A percentile compares a stretch with the other conserved stretches of the same genome.
Evolutionary conservation across 148 eudicot species (phyloP).

Genomic region (Rhododendron kiyosumense): DNA sequence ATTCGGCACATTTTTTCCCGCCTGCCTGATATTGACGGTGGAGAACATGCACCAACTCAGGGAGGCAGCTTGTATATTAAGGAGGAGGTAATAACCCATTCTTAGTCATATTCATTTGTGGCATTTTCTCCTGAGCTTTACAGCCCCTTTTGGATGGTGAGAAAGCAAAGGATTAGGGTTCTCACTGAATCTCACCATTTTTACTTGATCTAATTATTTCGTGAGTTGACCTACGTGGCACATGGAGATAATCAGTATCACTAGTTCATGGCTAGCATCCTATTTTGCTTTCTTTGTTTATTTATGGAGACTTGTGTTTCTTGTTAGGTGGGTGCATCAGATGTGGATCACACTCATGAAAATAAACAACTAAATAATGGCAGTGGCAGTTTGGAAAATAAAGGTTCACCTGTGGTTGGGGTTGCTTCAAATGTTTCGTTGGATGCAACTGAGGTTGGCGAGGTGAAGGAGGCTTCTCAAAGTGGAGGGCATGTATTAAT

Average conservation of each 20-base stretch:
- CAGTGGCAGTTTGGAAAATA: conserved; percentile 44
- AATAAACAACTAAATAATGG: conserved; percentile 44
- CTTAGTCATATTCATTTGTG: not conserved
- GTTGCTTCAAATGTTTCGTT: conserved; percentile 31
- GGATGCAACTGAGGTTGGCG: conserved; percentile 30
- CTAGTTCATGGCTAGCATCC: not conserved
- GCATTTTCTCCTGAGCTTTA: not conserved
- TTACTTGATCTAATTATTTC: not conserved
- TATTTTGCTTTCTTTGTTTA: not conserved
- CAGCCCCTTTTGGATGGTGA: not conserved
- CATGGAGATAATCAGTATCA: not conserved
- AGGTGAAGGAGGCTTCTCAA: conserved; percentile 52
- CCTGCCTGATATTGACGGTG: conserved; percentile 47
- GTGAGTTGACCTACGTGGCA: not conserved
- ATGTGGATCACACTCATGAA: conserved; percentile 1
- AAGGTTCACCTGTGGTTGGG: conserved; percentile 29
- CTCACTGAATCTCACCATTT: not conserved
- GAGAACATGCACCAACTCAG: conserved; percentile 25
- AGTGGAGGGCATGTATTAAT: conserved; percentile 46
- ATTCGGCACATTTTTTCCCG: conserved; percentile 73
- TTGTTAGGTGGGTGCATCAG: not conserved
- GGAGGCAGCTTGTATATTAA: conserved; percentile 25
- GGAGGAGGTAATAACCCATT: conserved; percentile 37
- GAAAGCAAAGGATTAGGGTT: not conserved
- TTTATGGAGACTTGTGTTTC: not conserved